Evolutionary conservation across 208 protist genomes (phyloP).

Genomic region (Porcisia deanei): DNA sequence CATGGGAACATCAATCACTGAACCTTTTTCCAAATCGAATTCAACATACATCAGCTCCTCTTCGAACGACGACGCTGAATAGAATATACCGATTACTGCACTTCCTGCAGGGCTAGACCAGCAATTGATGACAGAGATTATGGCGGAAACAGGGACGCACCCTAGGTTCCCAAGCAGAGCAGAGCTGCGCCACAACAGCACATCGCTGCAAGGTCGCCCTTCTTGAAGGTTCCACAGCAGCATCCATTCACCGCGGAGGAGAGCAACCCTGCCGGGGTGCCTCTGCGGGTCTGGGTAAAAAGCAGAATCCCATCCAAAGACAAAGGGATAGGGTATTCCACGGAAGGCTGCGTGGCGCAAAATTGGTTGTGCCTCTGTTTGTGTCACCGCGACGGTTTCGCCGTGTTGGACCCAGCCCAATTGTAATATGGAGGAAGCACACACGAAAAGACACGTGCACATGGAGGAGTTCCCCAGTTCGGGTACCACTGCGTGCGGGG

Average conservation of each 20-base stretch:
- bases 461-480: neutral
- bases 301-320: slow-evolving; percentile 50
- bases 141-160: slow-evolving; percentile 33
- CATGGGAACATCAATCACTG: slow-evolving; percentile 5
- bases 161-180: slow-evolving; percentile 28
- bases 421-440: slow-evolving; percentile 2
- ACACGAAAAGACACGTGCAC: slow-evolving; percentile 6
- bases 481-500: slow-evolving; percentile 5
- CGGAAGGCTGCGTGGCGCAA: slow-evolving; percentile 42
- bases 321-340: slow-evolving; percentile 60
- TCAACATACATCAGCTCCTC: slow-evolving; percentile 22
- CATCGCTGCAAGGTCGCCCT: slow-evolving; percentile 10
- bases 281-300: slow-evolving; percentile 55
- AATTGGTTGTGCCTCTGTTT: slow-evolving; percentile 19
- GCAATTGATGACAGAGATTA: slow-evolving; percentile 25
- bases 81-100: slow-evolving; percentile 17
- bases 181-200: slow-evolving; percentile 17
- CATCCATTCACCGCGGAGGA: slow-evolving; percentile 47
- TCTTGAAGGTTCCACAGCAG: slow-evolving; percentile 59
- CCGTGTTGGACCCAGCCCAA: slow-evolving; percentile 12
- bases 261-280: slow-evolving; percentile 36
- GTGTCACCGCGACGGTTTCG: slow-evolving; percentile 10
- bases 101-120: slow-evolving; percentile 5
- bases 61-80: slow-evolving; percentile 11
- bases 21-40: slow-evolving; percentile 9